These are phyloP conservation scores for Chaetomium olivaceum DNA, from an alignment of 2,329 filamentous ascomycete species.

Conservation along the genomic window DNA sequence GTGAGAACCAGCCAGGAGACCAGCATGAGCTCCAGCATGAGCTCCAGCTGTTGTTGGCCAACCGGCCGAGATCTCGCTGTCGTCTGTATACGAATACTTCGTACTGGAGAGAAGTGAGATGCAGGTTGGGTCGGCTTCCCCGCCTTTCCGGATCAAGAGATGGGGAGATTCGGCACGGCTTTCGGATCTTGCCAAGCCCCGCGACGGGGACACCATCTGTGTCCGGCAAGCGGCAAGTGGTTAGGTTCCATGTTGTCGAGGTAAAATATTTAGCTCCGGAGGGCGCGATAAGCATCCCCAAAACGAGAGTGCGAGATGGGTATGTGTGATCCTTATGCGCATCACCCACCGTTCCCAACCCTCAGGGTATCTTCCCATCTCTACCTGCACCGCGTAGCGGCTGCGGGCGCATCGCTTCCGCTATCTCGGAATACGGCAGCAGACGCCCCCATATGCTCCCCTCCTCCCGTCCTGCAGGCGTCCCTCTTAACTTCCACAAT, in stretches of 20 bases:
- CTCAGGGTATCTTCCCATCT: not conserved
- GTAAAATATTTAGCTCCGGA: not conserved
- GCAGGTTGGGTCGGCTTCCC: not conserved
- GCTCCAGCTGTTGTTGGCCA: not conserved
- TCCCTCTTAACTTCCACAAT: constrained; percentile 3
- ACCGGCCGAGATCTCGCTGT: not conserved
- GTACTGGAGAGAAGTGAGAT: not conserved
- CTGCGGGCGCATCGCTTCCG: not conserved
- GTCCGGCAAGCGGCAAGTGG: not conserved
- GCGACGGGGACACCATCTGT: not conserved
- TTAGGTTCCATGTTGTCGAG: too few species aligned
- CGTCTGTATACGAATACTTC: not conserved
- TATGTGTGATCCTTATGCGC: not conserved
- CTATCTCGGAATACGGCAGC: constrained; percentile 5
- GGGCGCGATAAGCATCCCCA: not conserved
- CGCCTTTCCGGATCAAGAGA: not conserved
- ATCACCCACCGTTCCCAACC: not conserved
- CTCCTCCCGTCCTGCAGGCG: not conserved
- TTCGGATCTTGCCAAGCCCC: not conserved
- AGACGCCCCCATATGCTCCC: not conserved
- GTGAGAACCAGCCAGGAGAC: not conserved
- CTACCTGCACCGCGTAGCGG: not conserved
- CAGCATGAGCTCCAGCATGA: not conserved
- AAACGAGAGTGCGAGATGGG: too few species aligned
- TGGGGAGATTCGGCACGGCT: not conserved